A percentile compares a stretch with the other conserved stretches of the same genome.
Evolutionary conservation across 768 basidiomycete genomes (phyloP).

Genomic region (Psilocybe cubensis): DNA sequence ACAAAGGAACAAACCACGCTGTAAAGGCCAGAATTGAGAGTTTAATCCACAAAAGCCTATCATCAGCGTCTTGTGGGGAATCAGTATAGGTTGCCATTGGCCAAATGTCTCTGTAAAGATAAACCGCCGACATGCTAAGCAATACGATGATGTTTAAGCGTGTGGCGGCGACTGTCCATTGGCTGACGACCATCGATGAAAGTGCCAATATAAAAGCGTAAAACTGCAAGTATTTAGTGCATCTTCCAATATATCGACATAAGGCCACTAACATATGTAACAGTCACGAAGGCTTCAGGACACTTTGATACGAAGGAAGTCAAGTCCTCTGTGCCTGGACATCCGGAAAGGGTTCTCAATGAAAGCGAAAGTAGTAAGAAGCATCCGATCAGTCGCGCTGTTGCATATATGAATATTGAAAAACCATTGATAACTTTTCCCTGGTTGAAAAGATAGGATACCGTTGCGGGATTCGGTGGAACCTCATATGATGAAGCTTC

Average conservation of each 20-base stretch:
- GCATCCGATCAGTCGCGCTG: constrained; percentile 15
- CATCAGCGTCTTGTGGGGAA: constrained; percentile 42
- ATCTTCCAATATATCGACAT: neutral
- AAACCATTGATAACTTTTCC: constrained; percentile 8
- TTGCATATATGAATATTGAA: constrained; percentile 13
- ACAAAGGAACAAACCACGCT: constrained; percentile 44
- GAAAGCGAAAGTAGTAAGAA: constrained; percentile 12
- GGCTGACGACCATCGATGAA: constrained; percentile 31
- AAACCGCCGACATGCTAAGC: constrained; percentile 41
- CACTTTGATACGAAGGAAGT: neutral
- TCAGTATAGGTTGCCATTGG: constrained; percentile 54
- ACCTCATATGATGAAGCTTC: neutral
- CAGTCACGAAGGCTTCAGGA: constrained; percentile 2
- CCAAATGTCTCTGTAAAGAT: constrained; percentile 55
- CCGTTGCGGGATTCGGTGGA: neutral
- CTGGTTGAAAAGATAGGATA: neutral
- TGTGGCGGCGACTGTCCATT: neutral
- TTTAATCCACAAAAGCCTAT: constrained; percentile 51
- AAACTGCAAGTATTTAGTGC: constrained; percentile 24
- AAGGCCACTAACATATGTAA: neutral
- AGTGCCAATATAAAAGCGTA: constrained; percentile 45
- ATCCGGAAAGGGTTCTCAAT: neutral
- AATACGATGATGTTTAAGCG: constrained; percentile 28
- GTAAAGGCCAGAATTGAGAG: constrained; percentile 43
- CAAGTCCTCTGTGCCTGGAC: neutral